Evolutionary conservation across 73 alveolate species (phyloP).

Genomic region (Diophrys sp.): DNA sequence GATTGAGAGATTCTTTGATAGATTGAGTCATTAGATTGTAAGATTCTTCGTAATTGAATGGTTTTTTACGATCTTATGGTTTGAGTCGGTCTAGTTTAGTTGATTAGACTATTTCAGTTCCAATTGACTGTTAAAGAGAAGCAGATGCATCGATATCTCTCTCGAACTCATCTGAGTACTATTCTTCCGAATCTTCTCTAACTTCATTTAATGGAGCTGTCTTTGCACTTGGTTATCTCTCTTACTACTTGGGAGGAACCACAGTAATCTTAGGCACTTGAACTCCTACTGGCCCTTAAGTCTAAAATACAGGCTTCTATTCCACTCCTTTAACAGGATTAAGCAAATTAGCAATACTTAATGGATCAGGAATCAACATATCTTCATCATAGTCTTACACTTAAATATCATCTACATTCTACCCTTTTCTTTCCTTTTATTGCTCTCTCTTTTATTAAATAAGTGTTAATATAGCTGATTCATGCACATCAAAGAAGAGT

Average conservation of each 20-base stretch:
- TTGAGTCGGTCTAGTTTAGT: background rate
- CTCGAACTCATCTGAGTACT: background rate
- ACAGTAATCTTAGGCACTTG: too few relatives aligned
- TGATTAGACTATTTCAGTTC: background rate
- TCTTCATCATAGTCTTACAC: background rate
- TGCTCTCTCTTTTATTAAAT: background rate
- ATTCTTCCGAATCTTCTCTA: background rate
- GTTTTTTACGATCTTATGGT: background rate
- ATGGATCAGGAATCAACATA: background rate
- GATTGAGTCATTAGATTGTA: background rate
- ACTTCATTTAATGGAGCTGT: too few relatives aligned
- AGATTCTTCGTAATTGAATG: background rate
- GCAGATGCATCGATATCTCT: background rate
- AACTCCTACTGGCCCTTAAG: too few relatives aligned
- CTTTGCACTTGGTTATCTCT: too few relatives aligned
- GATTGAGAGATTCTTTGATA: background rate
- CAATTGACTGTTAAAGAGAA: background rate
- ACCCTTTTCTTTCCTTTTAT: background rate
- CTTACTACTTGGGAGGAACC: too few relatives aligned
- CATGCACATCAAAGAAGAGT: background rate
- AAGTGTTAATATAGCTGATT: background rate
- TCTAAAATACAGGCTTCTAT: too few relatives aligned
- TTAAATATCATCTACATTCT: background rate
- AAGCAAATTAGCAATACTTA: background rate
- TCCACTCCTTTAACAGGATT: background rate